Evolutionary conservation across 495 filamentous ascomycete species (phyloP).

Genomic region (Annulohypoxylon bovei): DNA sequence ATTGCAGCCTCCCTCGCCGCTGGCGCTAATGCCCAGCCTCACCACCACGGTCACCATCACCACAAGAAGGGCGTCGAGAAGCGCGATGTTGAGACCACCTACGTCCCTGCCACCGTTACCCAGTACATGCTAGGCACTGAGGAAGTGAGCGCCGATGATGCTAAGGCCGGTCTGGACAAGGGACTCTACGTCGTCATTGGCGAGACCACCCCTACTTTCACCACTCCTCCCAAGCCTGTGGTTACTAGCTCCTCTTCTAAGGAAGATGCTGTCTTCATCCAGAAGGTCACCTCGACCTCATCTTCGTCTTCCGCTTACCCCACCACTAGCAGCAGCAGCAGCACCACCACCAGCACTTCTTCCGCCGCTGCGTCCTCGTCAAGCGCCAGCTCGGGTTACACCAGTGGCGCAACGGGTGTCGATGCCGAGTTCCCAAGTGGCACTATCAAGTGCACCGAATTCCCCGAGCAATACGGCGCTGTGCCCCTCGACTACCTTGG

Average conservation of each 20-base stretch:
- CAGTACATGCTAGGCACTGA: conserved; percentile 70
- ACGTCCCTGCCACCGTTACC: conserved; percentile 62
- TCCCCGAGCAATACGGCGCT: conserved; percentile 88
- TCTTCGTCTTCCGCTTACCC: conserved; percentile 30
- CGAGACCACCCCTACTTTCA: conserved; percentile 56
- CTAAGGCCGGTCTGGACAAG: conserved; percentile 69
- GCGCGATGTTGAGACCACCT: conserved; percentile 54
- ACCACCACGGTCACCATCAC: conserved; percentile 57
- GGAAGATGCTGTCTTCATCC: conserved; percentile 43
- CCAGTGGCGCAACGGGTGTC: conserved; percentile 62
- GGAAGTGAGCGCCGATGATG: conserved; percentile 61
- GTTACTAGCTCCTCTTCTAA: conserved; percentile 45
- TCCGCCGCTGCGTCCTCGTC: conserved; percentile 28
- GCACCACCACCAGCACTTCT: conserved; percentile 36
- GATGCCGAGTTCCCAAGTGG: conserved; percentile 81
- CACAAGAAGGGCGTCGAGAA: conserved; percentile 53
- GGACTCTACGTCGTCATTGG: conserved; percentile 63
- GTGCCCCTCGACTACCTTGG: conserved; percentile 73
- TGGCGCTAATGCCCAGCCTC: conserved; percentile 57
- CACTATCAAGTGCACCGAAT: conserved; percentile 71
- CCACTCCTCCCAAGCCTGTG: conserved; percentile 48
- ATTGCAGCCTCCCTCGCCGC: conserved; percentile 58
- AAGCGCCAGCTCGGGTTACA: conserved; percentile 22
- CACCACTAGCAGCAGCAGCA: conserved; percentile 16
- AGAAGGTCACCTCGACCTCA: conserved; percentile 43